Base-by-base conservation (phyloP, 176 grass and related monocot species). In the Eragrostis nindensis region DNA sequence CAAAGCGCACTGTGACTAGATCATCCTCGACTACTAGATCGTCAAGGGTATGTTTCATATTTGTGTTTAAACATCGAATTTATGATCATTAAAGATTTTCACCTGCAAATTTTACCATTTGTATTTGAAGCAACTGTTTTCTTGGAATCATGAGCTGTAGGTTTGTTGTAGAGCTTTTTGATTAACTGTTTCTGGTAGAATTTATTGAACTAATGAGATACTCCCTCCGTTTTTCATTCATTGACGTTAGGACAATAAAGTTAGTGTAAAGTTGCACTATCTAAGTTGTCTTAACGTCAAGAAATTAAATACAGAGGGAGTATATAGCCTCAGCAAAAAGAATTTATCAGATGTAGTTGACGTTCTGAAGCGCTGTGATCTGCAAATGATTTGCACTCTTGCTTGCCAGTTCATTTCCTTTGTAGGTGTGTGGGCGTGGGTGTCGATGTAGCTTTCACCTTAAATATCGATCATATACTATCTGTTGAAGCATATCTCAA, bases 1-100 rank as follows among this genome's bases (percentile, higher is more conserved):
- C 96, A 38, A 95, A 88, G 83, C 86, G 87, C 27, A 65, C 88
- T 55, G 25, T 73, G 6, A 71, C 76, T 76, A 91, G 96, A 87
- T 95, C 96, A 8, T 87, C 89, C 8, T 99, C 96, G 38, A 88
- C 88, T 70, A 86, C 88, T 72, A 93, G 96, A 85, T 87, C 86
- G 45, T 95, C 96, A 57, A 93, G 90, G 86, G 96, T 99, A 94
- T 22, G 82, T 76, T 46, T 16, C 22, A 62, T 75, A 40, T 80
- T 74, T 11, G 18, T 80, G 25, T 62, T 44, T 18, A 17, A 42
- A 27, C 59, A 48, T 70, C 38, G 21, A 42, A 80, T 39, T 7
- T 63, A 2, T 73, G 44, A 52, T 76, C 19, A 8, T 62, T 75
- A 13, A 55, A n/a, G n/a, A n/a, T n/a, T 79, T 27, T 36, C 5